Conservation (phyloP, 306 rosid species). For the Lathyrus aphaca region DNA sequence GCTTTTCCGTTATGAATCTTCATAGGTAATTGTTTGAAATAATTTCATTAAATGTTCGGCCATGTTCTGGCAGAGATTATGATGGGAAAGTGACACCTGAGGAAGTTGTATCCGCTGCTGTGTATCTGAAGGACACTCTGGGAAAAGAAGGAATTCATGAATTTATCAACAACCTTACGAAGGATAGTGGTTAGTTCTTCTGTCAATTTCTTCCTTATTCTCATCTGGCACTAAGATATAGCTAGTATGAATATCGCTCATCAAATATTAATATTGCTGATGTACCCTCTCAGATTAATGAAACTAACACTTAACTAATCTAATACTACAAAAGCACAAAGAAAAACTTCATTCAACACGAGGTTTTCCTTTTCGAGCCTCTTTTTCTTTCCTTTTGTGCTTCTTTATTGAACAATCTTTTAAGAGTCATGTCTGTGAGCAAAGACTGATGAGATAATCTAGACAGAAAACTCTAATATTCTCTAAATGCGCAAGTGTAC, state of each 20-base stretch:
- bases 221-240: constrained; percentile 7
- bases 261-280: constrained; percentile 15
- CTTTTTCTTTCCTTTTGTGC: not conserved
- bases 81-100: constrained; percentile 90
- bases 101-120: constrained; percentile 84
- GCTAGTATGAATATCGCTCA: constrained; percentile 15
- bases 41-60: constrained; percentile 21
- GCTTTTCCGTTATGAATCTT: constrained; percentile 16
- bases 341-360: constrained; percentile 17
- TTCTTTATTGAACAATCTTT: not conserved
- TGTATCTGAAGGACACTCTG: constrained; percentile 74
- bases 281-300: constrained; percentile 15
- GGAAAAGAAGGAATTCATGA: constrained; percentile 83
- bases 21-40: constrained; percentile 14
- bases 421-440: no score
- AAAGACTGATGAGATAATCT: no score
- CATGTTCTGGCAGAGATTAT: constrained; percentile 65
- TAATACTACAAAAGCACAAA: constrained; percentile 13
- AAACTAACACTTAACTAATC: not conserved
- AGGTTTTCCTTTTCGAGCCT: constrained; percentile 3
- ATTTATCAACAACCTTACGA: constrained; percentile 75
- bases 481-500: no score
- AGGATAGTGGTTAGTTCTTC: constrained; percentile 61
- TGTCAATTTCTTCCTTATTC: constrained; percentile 20
- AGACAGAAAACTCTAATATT: no score